Conservation (phyloP, 345 rosid species). For the Camelina neglecta region DNA sequence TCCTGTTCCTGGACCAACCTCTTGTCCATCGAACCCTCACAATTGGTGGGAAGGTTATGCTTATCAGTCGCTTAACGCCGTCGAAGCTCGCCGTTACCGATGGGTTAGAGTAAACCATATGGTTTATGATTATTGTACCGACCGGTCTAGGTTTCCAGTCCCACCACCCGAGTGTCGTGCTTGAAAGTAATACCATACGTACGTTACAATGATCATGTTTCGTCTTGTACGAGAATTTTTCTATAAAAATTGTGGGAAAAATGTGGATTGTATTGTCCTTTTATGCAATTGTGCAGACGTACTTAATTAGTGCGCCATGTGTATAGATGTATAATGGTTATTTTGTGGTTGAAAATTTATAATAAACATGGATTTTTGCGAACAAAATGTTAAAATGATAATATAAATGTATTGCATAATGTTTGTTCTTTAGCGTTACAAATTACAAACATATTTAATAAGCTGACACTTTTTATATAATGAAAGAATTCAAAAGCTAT, state of each 20-base stretch:
- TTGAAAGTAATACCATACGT: conserved; percentile 40
- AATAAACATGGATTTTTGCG: neutral
- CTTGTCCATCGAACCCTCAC: conserved; percentile 59
- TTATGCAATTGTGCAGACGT: conserved; percentile 21
- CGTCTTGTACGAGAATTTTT: conserved; percentile 36
- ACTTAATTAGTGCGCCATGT: conserved; percentile 15
- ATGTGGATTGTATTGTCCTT: conserved; percentile 21
- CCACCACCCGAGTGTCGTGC: conserved; percentile 80
- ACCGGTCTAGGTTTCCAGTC: conserved; percentile 74
- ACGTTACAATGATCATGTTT: conserved; percentile 40
- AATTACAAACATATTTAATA: neutral
- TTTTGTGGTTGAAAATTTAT: neutral
- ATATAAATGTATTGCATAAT: neutral
- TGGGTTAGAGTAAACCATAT: conserved; percentile 96
- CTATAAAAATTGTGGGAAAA: conserved; percentile 8
- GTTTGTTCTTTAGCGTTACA: neutral
- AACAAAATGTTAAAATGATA: neutral
- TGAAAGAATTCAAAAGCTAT: neutral
- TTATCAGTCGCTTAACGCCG: conserved; percentile 67
- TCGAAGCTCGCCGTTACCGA: conserved; percentile 75
- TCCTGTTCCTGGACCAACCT: conserved; percentile 74
- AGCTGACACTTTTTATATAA: no score
- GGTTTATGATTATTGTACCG: conserved; percentile 91
- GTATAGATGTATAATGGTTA: neutral
- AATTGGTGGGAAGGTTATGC: conserved; percentile 87